These are phyloP conservation scores for Talaromyces sp. DNA, from an alignment of 2,329 filamentous ascomycete species.

Conservation along the genomic window DNA sequence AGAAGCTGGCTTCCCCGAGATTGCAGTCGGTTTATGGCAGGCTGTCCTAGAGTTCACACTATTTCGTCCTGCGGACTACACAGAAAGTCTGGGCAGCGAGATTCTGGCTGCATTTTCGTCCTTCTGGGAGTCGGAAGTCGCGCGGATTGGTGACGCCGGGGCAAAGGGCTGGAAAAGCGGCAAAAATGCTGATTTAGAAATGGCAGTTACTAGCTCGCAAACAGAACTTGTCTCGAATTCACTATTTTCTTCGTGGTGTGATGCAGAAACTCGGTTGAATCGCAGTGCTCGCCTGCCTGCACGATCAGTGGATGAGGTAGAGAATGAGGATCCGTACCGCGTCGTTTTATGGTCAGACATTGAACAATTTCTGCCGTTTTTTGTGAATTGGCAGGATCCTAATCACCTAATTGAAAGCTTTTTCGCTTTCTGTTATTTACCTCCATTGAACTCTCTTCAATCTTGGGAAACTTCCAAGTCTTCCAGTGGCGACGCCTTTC, in stretches of 20 bases:
- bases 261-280: slow-evolving; percentile 51
- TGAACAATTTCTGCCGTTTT: slow-evolving; percentile 52
- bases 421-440: slow-evolving; percentile 62
- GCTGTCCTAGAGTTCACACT: slow-evolving; percentile 69
- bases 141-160: slow-evolving; percentile 69
- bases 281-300: slow-evolving; percentile 58
- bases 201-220: slow-evolving; percentile 23
- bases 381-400: slow-evolving; percentile 27
- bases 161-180: slow-evolving; percentile 63
- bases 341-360: slow-evolving; percentile 78
- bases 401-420: slow-evolving; percentile 64
- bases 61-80: slow-evolving; percentile 47
- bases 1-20: slow-evolving; percentile 73
- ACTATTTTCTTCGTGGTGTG: slow-evolving; percentile 43
- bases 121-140: slow-evolving; percentile 84
- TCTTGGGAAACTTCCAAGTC: slow-evolving; percentile 24
- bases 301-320: slow-evolving; percentile 67
- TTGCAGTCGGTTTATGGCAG: slow-evolving; percentile 79
- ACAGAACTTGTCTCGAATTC: slow-evolving; percentile 19
- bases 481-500: slow-evolving; percentile 53
- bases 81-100: slow-evolving; percentile 8
- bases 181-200: slow-evolving; percentile 27
- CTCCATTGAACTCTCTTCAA: slow-evolving; percentile 41
- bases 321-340: slow-evolving; percentile 76
- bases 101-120: slow-evolving; percentile 52